Base-by-base conservation (phyloP, 208 protist species). In the Spongospora subterranea region DNA sequence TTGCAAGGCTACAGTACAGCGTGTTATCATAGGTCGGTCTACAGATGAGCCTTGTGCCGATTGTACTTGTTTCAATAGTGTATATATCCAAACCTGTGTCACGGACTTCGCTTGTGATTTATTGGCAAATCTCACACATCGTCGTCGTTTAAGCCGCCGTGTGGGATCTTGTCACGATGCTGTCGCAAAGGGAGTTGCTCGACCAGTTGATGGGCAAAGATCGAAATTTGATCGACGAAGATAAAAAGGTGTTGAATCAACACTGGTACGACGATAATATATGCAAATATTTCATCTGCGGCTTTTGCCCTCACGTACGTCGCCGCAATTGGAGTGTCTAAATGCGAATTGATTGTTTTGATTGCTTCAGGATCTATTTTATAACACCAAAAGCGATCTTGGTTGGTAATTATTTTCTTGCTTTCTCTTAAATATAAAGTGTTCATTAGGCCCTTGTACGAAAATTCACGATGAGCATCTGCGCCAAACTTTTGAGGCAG, bases 131-230 rank as follows among this genome's bases (percentile, higher is more conserved):
- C n/a, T n/a, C n/a, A n/a, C n/a, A n/a, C n/a, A n/a, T n/a, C n/a
- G n/a, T n/a, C n/a, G n/a, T n/a, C n/a, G n/a, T n/a, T n/a, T n/a
- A n/a, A n/a, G n/a, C n/a, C n/a, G n/a, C n/a, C n/a, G n/a, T n/a
- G n/a, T n/a, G n/a, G n/a, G n/a, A n/a, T n/a, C n/a, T n/a, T n/a
- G n/a, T n/a, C n/a, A n/a, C n/a, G n/a, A 82, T 82, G 71, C n/a
- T 82, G 71, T 82, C 71, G 71, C 88, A 89, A 89, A 6, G 88
- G 1, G 88, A 60, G n/a, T 32, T 89, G 6, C 35, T 89, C 1
- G 88, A 89, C 29, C 46, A 76, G 88, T n/a, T 89, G 6, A 60
- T 89, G 46, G 88, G 88, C 46, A 89, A 89, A 32, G 88, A 89
- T 45, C 6, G 88, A 13, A 89, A 89, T n/a, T n/a, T 89, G 6